Evolutionary conservation across 805 yeast genomes (phyloP).

Genomic region (Kuraishia molischiana): DNA sequence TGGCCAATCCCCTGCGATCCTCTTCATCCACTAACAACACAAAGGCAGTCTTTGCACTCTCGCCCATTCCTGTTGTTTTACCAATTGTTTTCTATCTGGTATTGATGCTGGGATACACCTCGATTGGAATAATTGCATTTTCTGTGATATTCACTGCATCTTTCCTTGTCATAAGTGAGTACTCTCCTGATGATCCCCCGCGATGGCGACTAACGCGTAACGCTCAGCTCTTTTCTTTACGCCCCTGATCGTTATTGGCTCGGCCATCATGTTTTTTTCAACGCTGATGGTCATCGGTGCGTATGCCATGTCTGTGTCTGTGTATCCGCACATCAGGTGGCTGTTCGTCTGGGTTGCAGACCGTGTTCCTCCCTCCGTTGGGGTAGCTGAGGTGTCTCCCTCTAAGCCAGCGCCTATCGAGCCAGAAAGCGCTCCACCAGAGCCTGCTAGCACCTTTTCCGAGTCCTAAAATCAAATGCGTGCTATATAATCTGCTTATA

Average conservation of each 20-base stretch:
- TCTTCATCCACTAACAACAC: no score
- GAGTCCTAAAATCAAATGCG: no score
- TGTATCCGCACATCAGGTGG: slow-evolving; percentile 9
- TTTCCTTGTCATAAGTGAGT: not conserved
- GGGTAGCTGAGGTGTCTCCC: slow-evolving; percentile 11
- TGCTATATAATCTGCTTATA: no score
- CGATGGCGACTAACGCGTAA: not conserved
- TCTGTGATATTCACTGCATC: not conserved
- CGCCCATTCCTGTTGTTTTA: not conserved
- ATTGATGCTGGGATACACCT: not conserved
- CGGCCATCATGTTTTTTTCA: slow-evolving; percentile 3
- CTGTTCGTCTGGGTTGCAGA: slow-evolving; percentile 17
- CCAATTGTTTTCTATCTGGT: not conserved
- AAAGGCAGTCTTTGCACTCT: not conserved
- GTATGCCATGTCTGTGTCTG: not conserved
- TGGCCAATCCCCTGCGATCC: no score
- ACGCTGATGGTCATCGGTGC: slow-evolving; percentile 1
- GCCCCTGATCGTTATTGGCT: slow-evolving; percentile 5
- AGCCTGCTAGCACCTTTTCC: no score
- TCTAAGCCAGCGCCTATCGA: not conserved
- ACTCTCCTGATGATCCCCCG: slow-evolving; percentile 2
- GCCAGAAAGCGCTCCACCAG: no score
- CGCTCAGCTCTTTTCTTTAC: slow-evolving; percentile 6
- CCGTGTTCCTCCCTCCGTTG: slow-evolving; percentile 22
- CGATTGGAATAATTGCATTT: not conserved